phyloP scores from a whole-genome alignment of 1,284 basidiomycete genomes.

The Coriolopsis trogii region DNA sequence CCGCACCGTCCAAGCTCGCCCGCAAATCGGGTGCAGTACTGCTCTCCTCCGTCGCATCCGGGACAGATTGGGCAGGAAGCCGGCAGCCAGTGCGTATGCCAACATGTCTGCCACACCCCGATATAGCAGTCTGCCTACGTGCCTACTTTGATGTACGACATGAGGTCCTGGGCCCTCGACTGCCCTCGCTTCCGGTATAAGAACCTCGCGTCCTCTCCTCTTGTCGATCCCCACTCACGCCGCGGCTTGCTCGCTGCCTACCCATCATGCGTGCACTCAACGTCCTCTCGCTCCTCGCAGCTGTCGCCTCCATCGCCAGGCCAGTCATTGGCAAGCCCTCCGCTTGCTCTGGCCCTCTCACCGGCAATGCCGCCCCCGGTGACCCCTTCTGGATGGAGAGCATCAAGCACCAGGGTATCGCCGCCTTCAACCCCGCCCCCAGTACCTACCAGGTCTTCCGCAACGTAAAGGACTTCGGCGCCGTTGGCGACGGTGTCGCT shows the following conservation, averaged over 20 bases:
- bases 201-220: conserved; percentile 3
- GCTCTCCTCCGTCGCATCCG: conserved; percentile 22
- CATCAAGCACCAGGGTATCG: conserved; percentile 66
- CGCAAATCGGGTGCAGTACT: conserved; percentile 15
- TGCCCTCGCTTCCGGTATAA: conserved; percentile 24
- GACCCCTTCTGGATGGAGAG: conserved; percentile 74
- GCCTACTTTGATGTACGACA: conserved; percentile 1
- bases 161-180: conserved; percentile 9
- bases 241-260: conserved; percentile 10
- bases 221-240: conserved; percentile 1
- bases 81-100: too few relatives aligned
- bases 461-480: conserved; percentile 69
- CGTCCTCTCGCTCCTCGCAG: conserved; percentile 26
- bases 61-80: conserved; percentile 16
- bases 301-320: conserved; percentile 22
- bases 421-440: conserved; percentile 59
- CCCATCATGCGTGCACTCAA: conserved; percentile 26
- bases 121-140: conserved; percentile 12
- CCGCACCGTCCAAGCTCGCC: not conserved
- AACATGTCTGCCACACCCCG: too few relatives aligned
- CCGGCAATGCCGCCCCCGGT: conserved; percentile 54
- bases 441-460: conserved; percentile 70
- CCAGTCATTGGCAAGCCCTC: conserved; percentile 40
- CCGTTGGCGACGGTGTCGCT: conserved; percentile 66
- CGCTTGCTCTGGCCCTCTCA: conserved; percentile 45